Evolutionary conservation across 2,329 filamentous ascomycete genomes (phyloP).

Genomic region (Fusarium chlamydosporum): DNA sequence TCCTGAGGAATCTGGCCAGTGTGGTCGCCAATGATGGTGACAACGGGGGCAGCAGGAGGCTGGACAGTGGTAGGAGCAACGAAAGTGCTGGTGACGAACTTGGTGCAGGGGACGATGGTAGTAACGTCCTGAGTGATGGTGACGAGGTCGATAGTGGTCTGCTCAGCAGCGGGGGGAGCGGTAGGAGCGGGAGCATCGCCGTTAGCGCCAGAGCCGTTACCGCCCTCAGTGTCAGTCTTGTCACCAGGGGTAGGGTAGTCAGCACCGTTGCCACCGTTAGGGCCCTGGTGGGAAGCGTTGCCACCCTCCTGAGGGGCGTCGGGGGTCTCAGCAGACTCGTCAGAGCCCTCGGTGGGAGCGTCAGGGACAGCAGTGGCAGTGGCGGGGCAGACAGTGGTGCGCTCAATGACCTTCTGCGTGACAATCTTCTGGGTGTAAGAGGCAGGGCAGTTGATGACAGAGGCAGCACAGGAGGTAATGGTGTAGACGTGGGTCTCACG

Average conservation of each 20-base stretch:
- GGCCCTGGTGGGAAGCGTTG: constrained; percentile 2
- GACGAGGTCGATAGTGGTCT: constrained; percentile 35
- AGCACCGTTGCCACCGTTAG: neutral
- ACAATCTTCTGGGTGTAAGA: constrained; percentile 54
- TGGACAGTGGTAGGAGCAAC: constrained; percentile 37
- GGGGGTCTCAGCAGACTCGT: constrained; percentile 5
- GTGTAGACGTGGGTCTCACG: constrained; percentile 49
- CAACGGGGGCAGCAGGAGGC: constrained; percentile 20
- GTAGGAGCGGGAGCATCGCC: constrained; percentile 26
- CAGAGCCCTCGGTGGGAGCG: neutral
- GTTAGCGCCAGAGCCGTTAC: neutral
- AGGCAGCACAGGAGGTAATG: constrained; percentile 57
- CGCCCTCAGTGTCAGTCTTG: neutral
- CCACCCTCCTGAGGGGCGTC: constrained; percentile 1
- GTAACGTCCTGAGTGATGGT: constrained; percentile 48
- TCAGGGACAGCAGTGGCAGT: constrained; percentile 29
- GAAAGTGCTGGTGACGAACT: constrained; percentile 46
- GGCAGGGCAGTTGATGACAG: constrained; percentile 59
- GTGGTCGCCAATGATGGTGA: constrained; percentile 42
- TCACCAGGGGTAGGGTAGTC: constrained; percentile 16
- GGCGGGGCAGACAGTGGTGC: constrained; percentile 46
- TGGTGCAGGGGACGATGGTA: constrained; percentile 46
- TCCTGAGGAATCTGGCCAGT: constrained; percentile 19
- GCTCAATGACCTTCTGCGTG: constrained; percentile 42
- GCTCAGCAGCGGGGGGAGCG: constrained; percentile 12